Evolutionary conservation across 2,329 filamentous ascomycete genomes (phyloP), one percentile per base, ranked within the genome.

Genomic region (Cladosporium velox): DNA sequence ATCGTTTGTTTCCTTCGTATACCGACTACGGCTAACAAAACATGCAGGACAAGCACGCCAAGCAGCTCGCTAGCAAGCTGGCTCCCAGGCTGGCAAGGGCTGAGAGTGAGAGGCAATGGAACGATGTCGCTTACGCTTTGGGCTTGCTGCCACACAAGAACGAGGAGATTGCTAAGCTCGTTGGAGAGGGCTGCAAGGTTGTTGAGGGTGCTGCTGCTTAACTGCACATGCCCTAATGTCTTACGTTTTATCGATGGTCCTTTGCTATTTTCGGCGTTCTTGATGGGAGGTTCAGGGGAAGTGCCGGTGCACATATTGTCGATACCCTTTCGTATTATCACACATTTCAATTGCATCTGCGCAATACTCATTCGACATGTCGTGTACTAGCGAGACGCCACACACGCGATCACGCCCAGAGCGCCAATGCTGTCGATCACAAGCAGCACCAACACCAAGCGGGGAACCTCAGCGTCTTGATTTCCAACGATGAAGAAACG

Each of bases 61-160:
- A 93, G 74, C 94, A 99, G 77, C 85, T 99, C 32, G 90, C 95
- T 0, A 90, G 94, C 68, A 99, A 99, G 79, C 84, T 99, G 68
- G 93, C 95, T 0, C 93, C 93, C 5, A 87, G 95, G 70, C 84
- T 99, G 54, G 84, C 86, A 1, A 86, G 94, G 57, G 97, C 93
- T 74, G 93, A 97, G 76, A 96, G 86, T 58, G 94, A 99, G 80
- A 85, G 93, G 69, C 93, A 98, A 77, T 99, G 95, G 95, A 96
- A 94, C 76, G 95, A 99, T 79, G 93, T 98, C 52, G 92, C 94
- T 0, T 99, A 93, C 81, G 93, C 93, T 3, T 81, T 99, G 67
- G 92, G 92, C 2, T 80, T 97, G 67, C 80, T 99, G 65, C 93
- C 93, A 74, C 95, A 99, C 77, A 96, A 95, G 83, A 94, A 94